Base-by-base conservation (phyloP, 2,329 filamentous ascomycete species). In the Cadophora gregata region DNA sequence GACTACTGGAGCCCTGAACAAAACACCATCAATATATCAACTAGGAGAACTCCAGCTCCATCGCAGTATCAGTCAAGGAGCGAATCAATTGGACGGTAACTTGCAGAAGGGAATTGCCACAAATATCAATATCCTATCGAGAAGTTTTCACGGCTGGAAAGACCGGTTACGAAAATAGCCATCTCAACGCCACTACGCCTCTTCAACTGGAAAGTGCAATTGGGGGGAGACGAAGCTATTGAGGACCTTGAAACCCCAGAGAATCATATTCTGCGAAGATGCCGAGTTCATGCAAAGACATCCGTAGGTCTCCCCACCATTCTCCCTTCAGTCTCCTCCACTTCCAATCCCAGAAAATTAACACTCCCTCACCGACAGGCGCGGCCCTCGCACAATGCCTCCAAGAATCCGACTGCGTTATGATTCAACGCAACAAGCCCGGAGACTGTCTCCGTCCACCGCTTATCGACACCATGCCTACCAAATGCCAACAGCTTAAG, bases 231-330 rank as follows among this genome's bases (percentile, higher is more conserved):
- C 36, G 47, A 2, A 14, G 7, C 2, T 27, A 58, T 60, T 4
- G 8, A 6, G 38, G 38, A 9, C 14, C n/a, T 16, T 27, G 56
- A 16, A 31, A 59, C 38, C 9, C 47, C 24, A 16, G 4, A 24
- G 5, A 12, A 3, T 2, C 29, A 47, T 3, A 24, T 6, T 25
- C 36, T 21, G 33, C 31, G 31, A 59, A 66, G 63, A 97, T 98
- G 96, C 94, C 95, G 66, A 93, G 92, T 80, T 97, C 95, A 70
- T 99, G 96, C 83, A 93, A 94, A 88, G 95, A 98, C 80, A 92
- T 99, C 78, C 89, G 95, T 98, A 86, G 73, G 92, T 82, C 51
- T 53, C 59, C 51, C 59, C 29, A 4, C 31, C 55, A 47, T 51
- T 53, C 53, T 38, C 45, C 12, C 25, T 14, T 29, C 55, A 47